Evolutionary conservation across 768 basidiomycete genomes (phyloP).

Genomic region (Hericium rajendrae): DNA sequence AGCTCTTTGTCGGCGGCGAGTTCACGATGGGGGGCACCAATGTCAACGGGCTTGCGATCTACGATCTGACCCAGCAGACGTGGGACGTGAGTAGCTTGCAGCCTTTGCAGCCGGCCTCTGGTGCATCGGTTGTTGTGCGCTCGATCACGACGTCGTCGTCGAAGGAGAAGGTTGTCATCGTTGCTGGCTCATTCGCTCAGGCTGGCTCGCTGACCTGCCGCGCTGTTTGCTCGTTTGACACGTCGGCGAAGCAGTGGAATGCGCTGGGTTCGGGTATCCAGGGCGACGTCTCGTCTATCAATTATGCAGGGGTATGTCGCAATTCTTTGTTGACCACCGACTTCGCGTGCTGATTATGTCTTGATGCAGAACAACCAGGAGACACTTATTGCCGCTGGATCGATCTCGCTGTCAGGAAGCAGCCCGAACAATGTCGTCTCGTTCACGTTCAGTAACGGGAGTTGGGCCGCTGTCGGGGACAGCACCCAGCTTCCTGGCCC

Average conservation of each 20-base stretch:
- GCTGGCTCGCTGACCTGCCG: constrained; percentile 70
- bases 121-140: constrained; percentile 53
- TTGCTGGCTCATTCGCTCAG: constrained; percentile 80
- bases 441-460: constrained; percentile 60
- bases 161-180: constrained; percentile 54
- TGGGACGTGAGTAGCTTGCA: constrained; percentile 57
- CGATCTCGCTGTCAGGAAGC: constrained; percentile 56
- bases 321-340: background rate
- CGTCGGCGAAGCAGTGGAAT: constrained; percentile 63
- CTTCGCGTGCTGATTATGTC: constrained; percentile 8
- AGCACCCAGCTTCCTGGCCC: constrained; percentile 70
- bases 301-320: constrained; percentile 68
- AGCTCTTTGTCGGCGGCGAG: constrained; percentile 77
- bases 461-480: constrained; percentile 65
- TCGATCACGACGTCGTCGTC: constrained; percentile 57
- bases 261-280: constrained; percentile 69
- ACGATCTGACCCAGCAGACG: constrained; percentile 55
- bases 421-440: constrained; percentile 62
- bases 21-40: constrained; percentile 53
- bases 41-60: constrained; percentile 67
- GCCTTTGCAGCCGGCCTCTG: constrained; percentile 46
- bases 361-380: constrained; percentile 49
- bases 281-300: constrained; percentile 72
- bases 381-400: constrained; percentile 70
- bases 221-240: constrained; percentile 72